Evolutionary conservation across 176 grass and related monocot species (phyloP).

Genomic region (Typha latifolia): DNA sequence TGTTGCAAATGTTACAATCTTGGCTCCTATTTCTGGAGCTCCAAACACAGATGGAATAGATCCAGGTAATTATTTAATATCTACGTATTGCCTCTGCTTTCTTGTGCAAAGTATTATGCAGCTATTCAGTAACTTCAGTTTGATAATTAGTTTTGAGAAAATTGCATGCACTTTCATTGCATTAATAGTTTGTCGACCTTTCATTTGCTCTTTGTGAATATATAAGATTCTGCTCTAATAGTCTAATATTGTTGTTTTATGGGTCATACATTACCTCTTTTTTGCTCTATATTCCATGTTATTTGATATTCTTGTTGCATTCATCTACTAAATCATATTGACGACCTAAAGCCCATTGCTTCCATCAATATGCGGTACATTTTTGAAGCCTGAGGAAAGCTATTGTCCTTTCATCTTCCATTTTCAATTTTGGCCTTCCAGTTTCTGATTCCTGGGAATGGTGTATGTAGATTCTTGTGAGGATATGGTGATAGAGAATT

Average conservation of each 20-base stretch:
- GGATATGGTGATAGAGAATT: constrained; percentile 89
- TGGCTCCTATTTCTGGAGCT: constrained; percentile 75
- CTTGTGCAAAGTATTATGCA: neutral
- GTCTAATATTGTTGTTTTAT: neutral
- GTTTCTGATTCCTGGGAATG: neutral
- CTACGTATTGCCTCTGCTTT: neutral
- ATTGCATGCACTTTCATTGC: too few species aligned
- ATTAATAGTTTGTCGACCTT: too few species aligned
- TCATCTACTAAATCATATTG: neutral
- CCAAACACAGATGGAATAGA: constrained; percentile 98
- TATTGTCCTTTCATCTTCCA: neutral
- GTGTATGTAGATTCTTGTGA: constrained; percentile 69
- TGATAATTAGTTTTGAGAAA: neutral
- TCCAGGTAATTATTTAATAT: constrained; percentile 55
- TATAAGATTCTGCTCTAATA: neutral
- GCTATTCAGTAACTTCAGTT: neutral
- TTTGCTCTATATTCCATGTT: neutral
- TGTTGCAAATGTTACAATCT: constrained; percentile 68
- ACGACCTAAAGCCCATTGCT: neutral
- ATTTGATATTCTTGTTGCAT: neutral
- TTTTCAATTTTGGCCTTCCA: neutral
- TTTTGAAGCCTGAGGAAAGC: neutral
- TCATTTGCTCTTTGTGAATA: neutral
- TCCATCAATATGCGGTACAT: neutral
- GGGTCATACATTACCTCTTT: neutral